Base-by-base conservation (phyloP, 306 rosid species). In the Pueraria montana region DNA sequence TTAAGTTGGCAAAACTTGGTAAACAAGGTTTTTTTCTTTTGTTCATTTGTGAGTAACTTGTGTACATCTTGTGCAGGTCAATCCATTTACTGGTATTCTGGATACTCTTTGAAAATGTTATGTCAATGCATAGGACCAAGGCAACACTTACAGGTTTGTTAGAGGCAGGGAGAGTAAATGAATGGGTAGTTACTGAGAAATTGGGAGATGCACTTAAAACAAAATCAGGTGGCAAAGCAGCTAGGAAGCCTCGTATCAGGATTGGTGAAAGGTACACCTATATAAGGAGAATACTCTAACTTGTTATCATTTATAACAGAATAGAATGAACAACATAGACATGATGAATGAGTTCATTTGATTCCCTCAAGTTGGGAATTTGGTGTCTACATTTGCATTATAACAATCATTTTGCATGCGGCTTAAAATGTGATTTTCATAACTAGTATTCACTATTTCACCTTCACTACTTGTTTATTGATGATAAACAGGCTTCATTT, bases 181-280 rank as follows among this genome's bases (percentile, higher is more conserved):
- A 95, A 83, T 95, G 98, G 98, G 94, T 95, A 11, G 98, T 95
- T 80, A 95, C 98, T 1, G 97, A 92, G 90, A 95, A 95, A 93
- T 75, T 93, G 67, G 99, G 99, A 56, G 98, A 93, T 83, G 93
- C 94, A 42, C 94, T 93, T 49, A 92, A 93, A 87, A 84, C 85
- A 80, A 92, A 89, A 87, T 71, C 79, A 27, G 87, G 87, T n/a
- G 79, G 83, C 68, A 93, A 93, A 86, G 80, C 94, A 43, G 84
- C 85, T 32, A 89, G 32, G 82, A 93, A 89, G 56, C 91, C 88
- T 68, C 90, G 85, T 5, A 48, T 86, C n/a, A 80, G 83, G 77
- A 50, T 92, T 23, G 88, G 89, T 18, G 97, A 87, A 85, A 89
- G 99, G 99, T 49, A 73, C 26, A 64, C 24, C 43, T 8, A 32